A percentile compares a stretch with the other conserved stretches of the same genome.
These are phyloP conservation scores for Xylariaceae sp. DNA, from an alignment of 2,329 filamentous ascomycete species.

Conservation along the genomic window DNA sequence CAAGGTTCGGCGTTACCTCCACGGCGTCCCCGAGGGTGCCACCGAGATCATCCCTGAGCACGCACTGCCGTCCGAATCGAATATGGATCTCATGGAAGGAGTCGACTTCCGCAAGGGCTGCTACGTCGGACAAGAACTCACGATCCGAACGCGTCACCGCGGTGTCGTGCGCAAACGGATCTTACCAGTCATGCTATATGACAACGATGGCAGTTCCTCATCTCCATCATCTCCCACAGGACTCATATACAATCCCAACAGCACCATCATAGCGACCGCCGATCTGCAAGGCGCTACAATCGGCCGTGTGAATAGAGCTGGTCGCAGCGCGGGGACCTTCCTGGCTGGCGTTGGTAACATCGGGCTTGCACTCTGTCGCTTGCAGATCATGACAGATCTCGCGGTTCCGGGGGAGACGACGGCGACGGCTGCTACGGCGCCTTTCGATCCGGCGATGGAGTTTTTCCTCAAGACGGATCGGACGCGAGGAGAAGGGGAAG, in stretches of 20 bases:
- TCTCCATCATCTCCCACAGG: too few relatives aligned
- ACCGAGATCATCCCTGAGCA: conserved; percentile 67
- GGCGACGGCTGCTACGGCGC: conserved; percentile 57
- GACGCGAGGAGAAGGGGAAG: conserved; percentile 43
- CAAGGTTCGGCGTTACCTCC: conserved; percentile 69
- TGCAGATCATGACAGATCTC: conserved; percentile 88
- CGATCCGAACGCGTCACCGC: conserved; percentile 89
- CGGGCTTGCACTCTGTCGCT: conserved; percentile 77
- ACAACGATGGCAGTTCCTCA: conserved; percentile 36
- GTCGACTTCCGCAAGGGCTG: conserved; percentile 96
- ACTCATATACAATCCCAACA: conserved; percentile 44
- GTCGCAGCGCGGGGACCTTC: conserved; percentile 77
- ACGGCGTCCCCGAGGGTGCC: conserved; percentile 82
- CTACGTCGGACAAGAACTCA: conserved; percentile 95
- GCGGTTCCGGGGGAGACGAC: conserved; percentile 64
- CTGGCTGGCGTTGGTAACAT: conserved; percentile 77
- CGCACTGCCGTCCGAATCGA: conserved; percentile 81
- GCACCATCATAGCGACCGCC: neutral
- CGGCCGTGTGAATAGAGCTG: conserved; percentile 48
- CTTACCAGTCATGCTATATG: conserved; percentile 73
- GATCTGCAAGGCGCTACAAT: conserved; percentile 42
- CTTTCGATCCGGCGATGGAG: conserved; percentile 58
- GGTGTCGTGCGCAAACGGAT: conserved; percentile 91
- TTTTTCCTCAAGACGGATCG: conserved; percentile 50
- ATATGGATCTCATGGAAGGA: conserved; percentile 79